Percentiles rank a stretch among this genome's conserved stretches.
phyloP scores from a whole-genome alignment of 768 basidiomycete species.

The Auricularia auricula-judae region DNA sequence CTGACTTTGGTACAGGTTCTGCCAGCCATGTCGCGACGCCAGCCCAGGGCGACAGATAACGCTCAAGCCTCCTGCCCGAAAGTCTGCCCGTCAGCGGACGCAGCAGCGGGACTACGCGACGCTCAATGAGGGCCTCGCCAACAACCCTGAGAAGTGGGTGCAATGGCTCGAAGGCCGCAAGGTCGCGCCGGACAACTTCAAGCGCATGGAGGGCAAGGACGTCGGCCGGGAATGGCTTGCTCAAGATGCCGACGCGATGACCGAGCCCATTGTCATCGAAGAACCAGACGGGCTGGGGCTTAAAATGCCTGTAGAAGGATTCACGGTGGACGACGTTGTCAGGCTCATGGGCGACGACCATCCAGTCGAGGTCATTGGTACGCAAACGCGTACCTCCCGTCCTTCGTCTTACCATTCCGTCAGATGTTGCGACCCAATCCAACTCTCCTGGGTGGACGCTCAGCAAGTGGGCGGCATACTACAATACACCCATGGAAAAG shows the following conservation, averaged over 20 bases:
- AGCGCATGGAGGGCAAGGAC: constrained; percentile 52
- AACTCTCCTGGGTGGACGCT: constrained; percentile 82
- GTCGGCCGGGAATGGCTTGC: constrained; percentile 69
- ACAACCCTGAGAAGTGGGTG: constrained; percentile 57
- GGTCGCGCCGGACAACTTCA: constrained; percentile 54
- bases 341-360: constrained; percentile 65
- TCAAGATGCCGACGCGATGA: constrained; percentile 59
- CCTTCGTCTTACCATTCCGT: not conserved
- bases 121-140: constrained; percentile 46
- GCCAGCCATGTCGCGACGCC: constrained; percentile 46
- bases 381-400: constrained; percentile 10
- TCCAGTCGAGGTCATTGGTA: constrained; percentile 88
- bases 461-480: constrained; percentile 84
- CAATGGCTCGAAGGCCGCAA: constrained; percentile 57
- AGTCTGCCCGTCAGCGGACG: constrained; percentile 65
- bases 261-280: constrained; percentile 74
- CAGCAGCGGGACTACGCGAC: constrained; percentile 66
- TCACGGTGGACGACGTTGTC: constrained; percentile 75
- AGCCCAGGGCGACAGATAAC: constrained; percentile 58
- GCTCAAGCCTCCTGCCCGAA: constrained; percentile 66
- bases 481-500: constrained; percentile 48
- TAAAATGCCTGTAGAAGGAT: constrained; percentile 65
- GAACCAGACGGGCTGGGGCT: constrained; percentile 75
- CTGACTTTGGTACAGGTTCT: constrained; percentile 44
- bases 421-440: constrained; percentile 81